phyloP scores from a whole-genome alignment of 2,329 filamentous ascomycete genomes.

The Aspergillus chevalieri region DNA sequence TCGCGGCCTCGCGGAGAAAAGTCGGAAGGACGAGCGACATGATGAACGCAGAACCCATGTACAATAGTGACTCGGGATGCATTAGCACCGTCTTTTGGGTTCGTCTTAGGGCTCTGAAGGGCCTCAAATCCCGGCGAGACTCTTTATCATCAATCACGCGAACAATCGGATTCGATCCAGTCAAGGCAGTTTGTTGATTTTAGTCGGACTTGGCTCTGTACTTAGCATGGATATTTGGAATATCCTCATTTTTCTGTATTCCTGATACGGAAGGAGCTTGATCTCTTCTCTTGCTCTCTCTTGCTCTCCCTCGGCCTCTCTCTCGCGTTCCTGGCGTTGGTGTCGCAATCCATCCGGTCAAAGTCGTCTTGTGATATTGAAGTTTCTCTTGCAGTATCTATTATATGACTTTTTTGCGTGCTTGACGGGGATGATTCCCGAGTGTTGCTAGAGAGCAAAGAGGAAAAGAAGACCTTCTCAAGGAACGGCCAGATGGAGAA shows the following conservation, averaged over 20 bases:
- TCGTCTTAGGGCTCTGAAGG: background rate
- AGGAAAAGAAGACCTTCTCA: background rate
- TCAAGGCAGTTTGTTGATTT: background rate
- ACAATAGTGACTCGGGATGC: background rate
- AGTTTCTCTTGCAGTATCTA: background rate
- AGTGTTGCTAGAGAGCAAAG: background rate
- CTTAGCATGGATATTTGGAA: background rate
- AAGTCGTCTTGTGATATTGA: slow-evolving; percentile 6
- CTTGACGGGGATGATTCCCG: background rate
- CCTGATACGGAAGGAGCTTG: background rate
- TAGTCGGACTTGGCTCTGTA: background rate
- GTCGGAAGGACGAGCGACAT: background rate
- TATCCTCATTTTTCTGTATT: background rate
- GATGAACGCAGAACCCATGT: background rate
- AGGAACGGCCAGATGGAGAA: background rate
- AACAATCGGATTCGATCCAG: background rate
- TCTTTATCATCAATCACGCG: background rate
- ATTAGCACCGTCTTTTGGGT: background rate
- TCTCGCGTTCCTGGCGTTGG: too few relatives aligned
- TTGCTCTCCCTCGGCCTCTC: too few relatives aligned
- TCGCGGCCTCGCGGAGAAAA: too few relatives aligned
- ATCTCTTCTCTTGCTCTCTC: background rate
- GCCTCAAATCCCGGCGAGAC: background rate
- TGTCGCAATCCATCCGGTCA: slow-evolving; percentile 10
- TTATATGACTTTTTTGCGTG: slow-evolving; percentile 9